Conservation (phyloP, 1,284 basidiomycete species). For the Cryptococcus deneoformans region DNA sequence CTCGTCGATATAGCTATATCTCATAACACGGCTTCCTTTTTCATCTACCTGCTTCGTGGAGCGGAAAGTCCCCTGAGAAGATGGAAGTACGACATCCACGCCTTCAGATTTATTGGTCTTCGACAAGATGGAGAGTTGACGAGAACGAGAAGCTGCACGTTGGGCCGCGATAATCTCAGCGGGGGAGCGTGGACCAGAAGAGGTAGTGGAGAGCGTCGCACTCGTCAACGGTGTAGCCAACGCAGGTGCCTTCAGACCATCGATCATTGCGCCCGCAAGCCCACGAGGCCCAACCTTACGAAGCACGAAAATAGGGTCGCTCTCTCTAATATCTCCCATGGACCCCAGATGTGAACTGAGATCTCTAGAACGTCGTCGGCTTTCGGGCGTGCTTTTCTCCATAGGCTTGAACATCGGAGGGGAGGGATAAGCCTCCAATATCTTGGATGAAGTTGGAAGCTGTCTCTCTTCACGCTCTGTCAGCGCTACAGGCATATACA, state of each 20-base stretch:
- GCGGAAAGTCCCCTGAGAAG: conserved; percentile 72
- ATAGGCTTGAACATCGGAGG: conserved; percentile 67
- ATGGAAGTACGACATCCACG: conserved; percentile 78
- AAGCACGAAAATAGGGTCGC: conserved; percentile 87
- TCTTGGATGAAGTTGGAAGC: conserved; percentile 69
- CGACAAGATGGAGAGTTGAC: conserved; percentile 78
- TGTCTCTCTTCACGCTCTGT: conserved; percentile 60
- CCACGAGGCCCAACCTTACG: conserved; percentile 57
- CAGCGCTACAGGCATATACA: background rate
- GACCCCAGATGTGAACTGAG: conserved; percentile 61
- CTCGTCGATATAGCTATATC: conserved; percentile 86
- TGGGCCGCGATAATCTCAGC: conserved; percentile 93
- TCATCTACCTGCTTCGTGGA: conserved; percentile 61
- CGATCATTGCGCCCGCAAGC: conserved; percentile 6
- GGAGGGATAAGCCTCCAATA: conserved; percentile 77
- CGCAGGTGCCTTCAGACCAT: background rate
- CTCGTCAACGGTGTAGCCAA: conserved; percentile 12
- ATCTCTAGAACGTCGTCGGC: conserved; percentile 85
- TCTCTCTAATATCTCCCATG: conserved; percentile 68
- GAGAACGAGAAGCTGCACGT: conserved; percentile 75
- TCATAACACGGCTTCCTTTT: conserved; percentile 61
- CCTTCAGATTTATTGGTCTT: conserved; percentile 78
- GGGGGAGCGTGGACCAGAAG: conserved; percentile 55
- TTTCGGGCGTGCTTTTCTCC: conserved; percentile 59
- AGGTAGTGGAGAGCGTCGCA: conserved; percentile 44